Evolutionary conservation across 179 eudicot species (phyloP), one percentile per base, ranked within the genome.

Genomic region (Corrigiola litoralis): DNA sequence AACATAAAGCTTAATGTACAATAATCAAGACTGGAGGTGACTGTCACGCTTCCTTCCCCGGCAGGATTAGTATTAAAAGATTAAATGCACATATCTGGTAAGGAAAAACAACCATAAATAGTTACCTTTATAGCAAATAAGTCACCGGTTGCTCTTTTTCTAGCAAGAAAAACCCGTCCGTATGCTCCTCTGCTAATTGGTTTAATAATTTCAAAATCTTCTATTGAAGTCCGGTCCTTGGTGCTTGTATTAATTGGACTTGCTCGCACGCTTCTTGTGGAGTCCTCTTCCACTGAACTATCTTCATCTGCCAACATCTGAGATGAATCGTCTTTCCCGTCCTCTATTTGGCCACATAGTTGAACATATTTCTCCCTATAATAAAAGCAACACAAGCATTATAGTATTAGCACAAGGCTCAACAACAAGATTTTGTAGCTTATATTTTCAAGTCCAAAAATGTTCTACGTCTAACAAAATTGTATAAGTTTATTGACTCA

Each of bases 141-240:
- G 79, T 95, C 99, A 41, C 99, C 99, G 28, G 97, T 91, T 72
- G 96, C 84, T 78, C 96, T 82, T 74, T 91, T 95, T 79, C 82
- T 85, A 31, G 99, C 95, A 59, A 95, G 89, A 61, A 95, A 95
- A 74, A 95, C 97, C 50, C 97, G 82, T 68, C 99, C 99, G 72
- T 83, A 95, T 48, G 99, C 96, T 40, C 99, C 99, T 81, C 97
- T 82, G 68, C 99, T 95, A 64, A 95, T 88, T 72, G 99, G 99
- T 79, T 91, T 95, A 48, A 95, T 91, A 29, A 95, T 95, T 82
- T 95, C 99, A 77, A 95, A 95, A 73, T 95, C 99, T 75, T 91
- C 97, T 44, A 91, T 95, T 46, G 96, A 86, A 68, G 96, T 95
- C 24, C 96, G 74, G 58, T 87, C 97, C 77, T 85, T 86, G 36